Conservation (phyloP, 2,329 filamentous ascomycete genomes). For the Microsporum audouinii region DNA sequence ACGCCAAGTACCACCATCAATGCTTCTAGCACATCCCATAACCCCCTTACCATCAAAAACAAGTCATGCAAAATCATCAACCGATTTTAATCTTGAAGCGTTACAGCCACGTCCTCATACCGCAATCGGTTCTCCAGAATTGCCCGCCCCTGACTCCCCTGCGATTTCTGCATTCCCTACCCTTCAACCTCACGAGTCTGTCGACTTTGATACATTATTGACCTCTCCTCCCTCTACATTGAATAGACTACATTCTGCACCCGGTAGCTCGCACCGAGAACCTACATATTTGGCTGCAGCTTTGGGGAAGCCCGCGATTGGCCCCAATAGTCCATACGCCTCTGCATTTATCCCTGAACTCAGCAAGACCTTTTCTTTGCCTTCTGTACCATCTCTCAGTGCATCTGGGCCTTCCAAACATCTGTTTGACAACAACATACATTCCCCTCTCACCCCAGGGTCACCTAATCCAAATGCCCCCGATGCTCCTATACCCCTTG, state of each 20-base stretch:
- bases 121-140: constrained; percentile 25
- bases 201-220: constrained; percentile 23
- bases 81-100: not conserved
- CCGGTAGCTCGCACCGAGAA: constrained; percentile 19
- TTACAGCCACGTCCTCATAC: not conserved
- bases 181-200: constrained; percentile 35
- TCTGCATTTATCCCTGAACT: constrained; percentile 5
- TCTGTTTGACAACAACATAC: constrained; percentile 74
- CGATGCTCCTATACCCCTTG: constrained; percentile 65
- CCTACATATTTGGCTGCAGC: not conserved
- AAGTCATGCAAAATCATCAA: not conserved
- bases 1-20: constrained; percentile 21
- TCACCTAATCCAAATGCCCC: constrained; percentile 52
- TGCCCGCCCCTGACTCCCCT: constrained; percentile 30
- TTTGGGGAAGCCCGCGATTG: not conserved
- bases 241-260: constrained; percentile 31
- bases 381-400: constrained; percentile 17
- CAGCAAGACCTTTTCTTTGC: constrained; percentile 7
- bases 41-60: constrained; percentile 19
- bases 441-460: constrained; percentile 52
- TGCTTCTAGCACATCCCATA: constrained; percentile 17
- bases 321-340: not conserved
- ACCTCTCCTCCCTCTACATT: constrained; percentile 19
- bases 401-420: constrained; percentile 53
- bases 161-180: constrained; percentile 33